A percentile compares a stretch with the other conserved stretches of the same genome.
Evolutionary conservation across 116 monocot species (phyloP).

Genomic region (Zostera marina): DNA sequence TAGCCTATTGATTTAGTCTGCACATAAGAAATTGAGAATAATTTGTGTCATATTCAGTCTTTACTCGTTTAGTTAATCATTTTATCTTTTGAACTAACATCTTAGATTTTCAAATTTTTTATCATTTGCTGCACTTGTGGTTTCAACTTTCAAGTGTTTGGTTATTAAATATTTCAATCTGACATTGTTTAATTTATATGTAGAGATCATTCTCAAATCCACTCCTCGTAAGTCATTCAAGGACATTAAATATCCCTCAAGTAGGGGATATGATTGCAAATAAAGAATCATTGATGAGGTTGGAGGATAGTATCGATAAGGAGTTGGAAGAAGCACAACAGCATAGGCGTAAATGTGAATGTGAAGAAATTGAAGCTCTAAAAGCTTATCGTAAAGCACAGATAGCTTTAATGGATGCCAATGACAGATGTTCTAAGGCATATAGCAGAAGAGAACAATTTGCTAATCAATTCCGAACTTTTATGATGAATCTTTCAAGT

Average conservation of each 20-base stretch:
- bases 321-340: slow-evolving; percentile 91
- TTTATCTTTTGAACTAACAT: too few species aligned
- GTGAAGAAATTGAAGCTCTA: slow-evolving; percentile 66
- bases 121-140: too few species aligned
- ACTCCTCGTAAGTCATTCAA: slow-evolving; percentile 7
- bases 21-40: too few species aligned
- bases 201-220: slow-evolving; percentile 4
- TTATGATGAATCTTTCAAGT: slow-evolving; percentile 33
- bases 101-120: too few species aligned
- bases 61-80: too few species aligned
- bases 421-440: slow-evolving; percentile 50
- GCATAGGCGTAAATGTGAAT: slow-evolving; percentile 55
- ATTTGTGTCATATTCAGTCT: too few species aligned
- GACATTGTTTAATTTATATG: not conserved
- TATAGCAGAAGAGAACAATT: slow-evolving; percentile 61
- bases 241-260: slow-evolving; percentile 7
- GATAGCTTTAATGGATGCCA: slow-evolving; percentile 59
- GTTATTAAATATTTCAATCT: not conserved
- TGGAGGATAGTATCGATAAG: slow-evolving; percentile 70
- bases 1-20: too few species aligned
- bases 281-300: slow-evolving; percentile 36
- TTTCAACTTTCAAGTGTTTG: too few species aligned
- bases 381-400: slow-evolving; percentile 72
- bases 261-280: slow-evolving; percentile 5
- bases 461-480: slow-evolving; percentile 33